Percentiles rank a stretch among this genome's conserved stretches.
These are phyloP conservation scores for Aspergillus diversus DNA, from an alignment of 495 filamentous ascomycete species.

Conservation along the genomic window DNA sequence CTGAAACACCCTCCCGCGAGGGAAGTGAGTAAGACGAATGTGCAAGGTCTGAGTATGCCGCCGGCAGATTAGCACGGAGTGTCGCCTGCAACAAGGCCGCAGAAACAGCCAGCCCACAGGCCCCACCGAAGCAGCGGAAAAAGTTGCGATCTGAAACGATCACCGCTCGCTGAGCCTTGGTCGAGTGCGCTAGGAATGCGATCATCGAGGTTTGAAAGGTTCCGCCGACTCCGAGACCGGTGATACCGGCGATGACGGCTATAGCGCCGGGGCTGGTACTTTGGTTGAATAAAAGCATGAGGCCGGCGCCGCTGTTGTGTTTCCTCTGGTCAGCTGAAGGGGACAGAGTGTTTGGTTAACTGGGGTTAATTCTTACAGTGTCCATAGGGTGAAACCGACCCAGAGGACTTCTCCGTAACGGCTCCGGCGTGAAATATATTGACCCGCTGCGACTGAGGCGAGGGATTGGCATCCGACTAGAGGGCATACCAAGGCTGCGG, in stretches of 20 bases:
- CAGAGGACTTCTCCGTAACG: slow-evolving; percentile 63
- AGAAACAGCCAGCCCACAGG: slow-evolving; percentile 61
- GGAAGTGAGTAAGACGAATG: slow-evolving; percentile 49
- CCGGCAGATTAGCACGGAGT: slow-evolving; percentile 51
- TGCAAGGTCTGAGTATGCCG: slow-evolving; percentile 40
- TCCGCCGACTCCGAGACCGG: slow-evolving; percentile 60
- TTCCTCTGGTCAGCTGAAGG: not conserved
- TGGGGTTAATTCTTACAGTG: slow-evolving; percentile 39
- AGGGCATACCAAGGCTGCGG: slow-evolving; percentile 53
- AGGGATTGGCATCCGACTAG: slow-evolving; percentile 58
- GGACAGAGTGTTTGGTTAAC: slow-evolving; percentile 1
- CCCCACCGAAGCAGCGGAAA: slow-evolving; percentile 62
- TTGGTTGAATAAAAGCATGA: slow-evolving; percentile 54
- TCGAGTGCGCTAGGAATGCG: slow-evolving; percentile 64
- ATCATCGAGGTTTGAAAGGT: slow-evolving; percentile 65
- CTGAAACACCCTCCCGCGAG: slow-evolving; percentile 31
- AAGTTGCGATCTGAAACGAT: slow-evolving; percentile 66
- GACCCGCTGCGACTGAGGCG: slow-evolving; percentile 56
- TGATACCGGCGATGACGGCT: slow-evolving; percentile 53
- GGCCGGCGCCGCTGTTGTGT: slow-evolving; percentile 47
- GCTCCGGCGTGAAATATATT: slow-evolving; percentile 58
- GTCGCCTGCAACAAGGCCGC: slow-evolving; percentile 58
- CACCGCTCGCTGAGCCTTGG: slow-evolving; percentile 60
- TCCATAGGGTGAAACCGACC: slow-evolving; percentile 57
- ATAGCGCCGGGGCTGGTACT: slow-evolving; percentile 53